Evolutionary conservation across 176 grass and related monocot genomes (phyloP).

Genomic region (Zea mays): DNA sequence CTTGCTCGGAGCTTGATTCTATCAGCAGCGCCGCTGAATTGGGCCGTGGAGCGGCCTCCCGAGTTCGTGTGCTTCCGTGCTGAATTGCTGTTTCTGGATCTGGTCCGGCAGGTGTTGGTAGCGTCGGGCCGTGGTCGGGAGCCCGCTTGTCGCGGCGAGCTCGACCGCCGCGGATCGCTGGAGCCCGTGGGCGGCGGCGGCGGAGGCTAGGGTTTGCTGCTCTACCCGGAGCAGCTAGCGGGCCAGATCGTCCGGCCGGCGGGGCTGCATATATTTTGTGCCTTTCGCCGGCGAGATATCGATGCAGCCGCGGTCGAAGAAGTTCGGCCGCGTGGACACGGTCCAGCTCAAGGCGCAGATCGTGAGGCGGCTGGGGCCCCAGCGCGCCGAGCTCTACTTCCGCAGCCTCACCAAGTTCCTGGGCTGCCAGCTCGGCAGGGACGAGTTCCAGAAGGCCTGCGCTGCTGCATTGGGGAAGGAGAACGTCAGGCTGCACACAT

Average conservation of each 20-base stretch:
- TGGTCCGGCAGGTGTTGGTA: slow-evolving; percentile 31
- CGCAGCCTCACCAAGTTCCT: slow-evolving; percentile 52
- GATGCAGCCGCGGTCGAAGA: slow-evolving; percentile 49
- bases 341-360: slow-evolving; percentile 59
- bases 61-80: slow-evolving; percentile 4
- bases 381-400: slow-evolving; percentile 58
- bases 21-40: neutral
- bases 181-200: neutral
- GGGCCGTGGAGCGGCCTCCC: neutral
- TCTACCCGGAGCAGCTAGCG: neutral
- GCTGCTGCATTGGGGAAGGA: slow-evolving; percentile 55
- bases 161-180: slow-evolving; percentile 1
- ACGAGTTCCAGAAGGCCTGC: slow-evolving; percentile 63
- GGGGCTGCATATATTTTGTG: slow-evolving; percentile 37
- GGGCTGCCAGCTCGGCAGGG: slow-evolving; percentile 49
- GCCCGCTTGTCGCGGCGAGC: neutral
- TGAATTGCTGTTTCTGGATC: slow-evolving; percentile 39
- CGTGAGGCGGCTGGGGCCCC: slow-evolving; percentile 48
- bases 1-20: neutral
- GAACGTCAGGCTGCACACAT: slow-evolving; percentile 68
- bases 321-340: slow-evolving; percentile 52
- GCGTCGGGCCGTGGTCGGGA: slow-evolving; percentile 8
- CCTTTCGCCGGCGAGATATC: slow-evolving; percentile 1
- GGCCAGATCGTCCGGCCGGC: neutral
- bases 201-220: slow-evolving; percentile 39